Evolutionary conservation across 805 yeast species (phyloP).

Genomic region (Ogataea saltuana): DNA sequence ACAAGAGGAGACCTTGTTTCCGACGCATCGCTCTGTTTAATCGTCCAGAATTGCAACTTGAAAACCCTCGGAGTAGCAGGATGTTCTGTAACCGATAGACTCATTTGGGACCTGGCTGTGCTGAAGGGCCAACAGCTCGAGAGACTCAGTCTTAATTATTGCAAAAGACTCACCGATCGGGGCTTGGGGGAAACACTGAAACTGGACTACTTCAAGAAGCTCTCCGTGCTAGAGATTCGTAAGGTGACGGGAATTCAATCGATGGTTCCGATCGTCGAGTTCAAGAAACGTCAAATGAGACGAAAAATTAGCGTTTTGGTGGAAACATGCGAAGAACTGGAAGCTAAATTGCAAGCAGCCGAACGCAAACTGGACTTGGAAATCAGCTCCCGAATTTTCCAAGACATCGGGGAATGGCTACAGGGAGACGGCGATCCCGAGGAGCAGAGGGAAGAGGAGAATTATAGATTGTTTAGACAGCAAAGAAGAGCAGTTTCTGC

Average conservation of each 20-base stretch:
- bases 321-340: slow-evolving; percentile 76
- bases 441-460: slow-evolving; percentile 32
- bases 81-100: slow-evolving; percentile 72
- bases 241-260: slow-evolving; percentile 58
- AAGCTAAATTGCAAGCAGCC: slow-evolving; percentile 56
- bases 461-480: slow-evolving; percentile 15
- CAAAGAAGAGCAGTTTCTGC: slow-evolving; percentile 10
- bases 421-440: slow-evolving; percentile 49
- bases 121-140: slow-evolving; percentile 47
- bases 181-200: slow-evolving; percentile 38
- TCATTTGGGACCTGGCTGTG: slow-evolving; percentile 77
- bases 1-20: slow-evolving; percentile 65
- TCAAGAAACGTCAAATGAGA: slow-evolving; percentile 51
- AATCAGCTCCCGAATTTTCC: slow-evolving; percentile 55
- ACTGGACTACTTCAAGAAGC: slow-evolving; percentile 50
- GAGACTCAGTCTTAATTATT: slow-evolving; percentile 74
- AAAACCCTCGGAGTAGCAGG: slow-evolving; percentile 88
- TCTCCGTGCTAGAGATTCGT: slow-evolving; percentile 77
- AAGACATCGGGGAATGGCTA: slow-evolving; percentile 67
- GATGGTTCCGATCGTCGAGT: slow-evolving; percentile 65
- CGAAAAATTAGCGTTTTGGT: slow-evolving; percentile 55
- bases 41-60: slow-evolving; percentile 57
- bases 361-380: slow-evolving; percentile 59
- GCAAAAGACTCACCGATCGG: slow-evolving; percentile 42
- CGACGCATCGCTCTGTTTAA: slow-evolving; percentile 61